Evolutionary conservation across 2,329 filamentous ascomycete species (phyloP).

Genomic region (Hypocreales sp.): DNA sequence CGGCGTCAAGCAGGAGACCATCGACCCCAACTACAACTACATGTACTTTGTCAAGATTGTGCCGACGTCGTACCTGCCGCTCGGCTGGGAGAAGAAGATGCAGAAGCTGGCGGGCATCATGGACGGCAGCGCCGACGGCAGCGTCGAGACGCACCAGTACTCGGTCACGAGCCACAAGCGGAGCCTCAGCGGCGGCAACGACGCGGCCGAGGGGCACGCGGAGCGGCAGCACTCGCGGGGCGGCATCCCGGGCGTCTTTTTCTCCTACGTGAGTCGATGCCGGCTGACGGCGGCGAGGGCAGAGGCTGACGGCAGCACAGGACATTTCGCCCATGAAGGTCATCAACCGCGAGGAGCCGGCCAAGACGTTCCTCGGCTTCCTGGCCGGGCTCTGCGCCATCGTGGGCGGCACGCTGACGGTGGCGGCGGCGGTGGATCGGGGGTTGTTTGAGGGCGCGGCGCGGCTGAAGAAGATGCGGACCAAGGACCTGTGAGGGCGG

Average conservation of each 20-base stretch:
- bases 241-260: slow-evolving; percentile 95
- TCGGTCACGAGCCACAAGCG: slow-evolving; percentile 94
- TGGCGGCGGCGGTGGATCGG: slow-evolving; percentile 84
- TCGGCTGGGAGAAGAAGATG: slow-evolving; percentile 63
- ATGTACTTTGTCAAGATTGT: slow-evolving; percentile 99
- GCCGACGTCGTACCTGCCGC: slow-evolving; percentile 81
- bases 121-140: slow-evolving; percentile 49
- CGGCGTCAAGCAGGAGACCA: slow-evolving; percentile 56
- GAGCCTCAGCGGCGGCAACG: slow-evolving; percentile 69
- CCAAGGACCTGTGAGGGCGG: slow-evolving; percentile 37
- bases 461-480: slow-evolving; percentile 72
- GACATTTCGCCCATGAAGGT: slow-evolving; percentile 99
- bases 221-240: slow-evolving; percentile 80
- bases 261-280: slow-evolving; percentile 66
- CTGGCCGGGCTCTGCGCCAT: slow-evolving; percentile 88
- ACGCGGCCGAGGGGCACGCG: slow-evolving; percentile 75
- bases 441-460: slow-evolving; percentile 79
- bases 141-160: slow-evolving; percentile 95
- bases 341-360: slow-evolving; percentile 81
- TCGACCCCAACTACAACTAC: slow-evolving; percentile 80
- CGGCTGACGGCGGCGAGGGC: background rate
- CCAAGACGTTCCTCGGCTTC: slow-evolving; percentile 85
- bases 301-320: slow-evolving; percentile 21
- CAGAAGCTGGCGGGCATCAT: slow-evolving; percentile 12
- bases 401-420: slow-evolving; percentile 86